Evolutionary conservation across 352 stramenopile species (phyloP), one percentile per base, ranked within the genome.

Genomic region (Globisporangium irregulare): DNA sequence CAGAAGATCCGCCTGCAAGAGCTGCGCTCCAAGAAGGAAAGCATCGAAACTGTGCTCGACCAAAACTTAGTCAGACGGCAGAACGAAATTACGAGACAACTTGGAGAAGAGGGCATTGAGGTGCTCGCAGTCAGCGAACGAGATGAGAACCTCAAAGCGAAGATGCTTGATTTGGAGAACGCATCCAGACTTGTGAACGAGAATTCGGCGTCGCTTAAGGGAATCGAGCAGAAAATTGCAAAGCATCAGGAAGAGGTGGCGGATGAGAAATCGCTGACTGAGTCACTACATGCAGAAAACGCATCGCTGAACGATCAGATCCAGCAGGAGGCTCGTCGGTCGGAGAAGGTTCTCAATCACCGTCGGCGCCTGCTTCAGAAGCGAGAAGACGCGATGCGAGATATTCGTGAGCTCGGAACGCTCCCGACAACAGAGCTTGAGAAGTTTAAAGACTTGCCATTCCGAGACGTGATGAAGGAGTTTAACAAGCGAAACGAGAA

Each of bases 361-460:
- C 84, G 87, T 4, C 77, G 83, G 14, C 81, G 93, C 14, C 71
- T 96, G 61, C 56, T 98, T 12, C 84, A 93, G 54, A 97, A 97
- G 71, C 84, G 96, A 46, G 97, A 99, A 55, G 95, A 97, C 70
- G 95, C 94, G 41, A 96, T 96, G 74, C 84, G 95, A 60, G 98
- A 99, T 74, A 99, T 99, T 64, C 95, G 97, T 61, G 97, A 99
- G 65, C 84, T 99, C 6, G 98, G 98, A 29, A 98, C 95, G 6
- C 82, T 99, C 38, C 97, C 97, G 5, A 90, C 89, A 34, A 87
- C 87, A 15, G 97, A 99, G 78, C 84, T 99, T 12, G 89, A 97
- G 57, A 91, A 93, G 56, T 98, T 98, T 70, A 92, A 94, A 72
- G 76, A 75, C 20, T 74, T 98, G 46, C 78, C 87, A 7, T 96